phyloP scores from a whole-genome alignment of 495 filamentous ascomycete genomes.

The Friedmanniomyces simplex region DNA sequence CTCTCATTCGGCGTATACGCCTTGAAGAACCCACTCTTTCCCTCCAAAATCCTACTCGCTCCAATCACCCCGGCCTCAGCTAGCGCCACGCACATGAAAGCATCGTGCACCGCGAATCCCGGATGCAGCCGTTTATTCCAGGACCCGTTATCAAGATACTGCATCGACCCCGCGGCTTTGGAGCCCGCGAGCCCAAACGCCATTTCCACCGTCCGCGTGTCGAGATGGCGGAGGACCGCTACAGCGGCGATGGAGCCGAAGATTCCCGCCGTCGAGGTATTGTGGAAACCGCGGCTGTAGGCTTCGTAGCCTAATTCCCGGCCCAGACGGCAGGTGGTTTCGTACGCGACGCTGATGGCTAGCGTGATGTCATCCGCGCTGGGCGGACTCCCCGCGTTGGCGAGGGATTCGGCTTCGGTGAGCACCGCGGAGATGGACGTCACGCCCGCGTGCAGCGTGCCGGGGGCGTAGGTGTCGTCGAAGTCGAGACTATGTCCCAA shows the following conservation, averaged over 20 bases:
- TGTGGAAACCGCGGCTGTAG: conserved; percentile 25
- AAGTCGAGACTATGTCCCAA: conserved; percentile 22
- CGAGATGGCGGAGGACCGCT: conserved; percentile 10
- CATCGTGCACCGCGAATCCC: conserved; percentile 26
- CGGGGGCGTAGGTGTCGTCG: conserved; percentile 22
- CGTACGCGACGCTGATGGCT: conserved; percentile 23
- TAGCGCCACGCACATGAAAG: conserved; percentile 23
- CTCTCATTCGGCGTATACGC: conserved; percentile 21
- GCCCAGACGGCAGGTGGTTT: conserved; percentile 22
- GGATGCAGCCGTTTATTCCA: conserved; percentile 27
- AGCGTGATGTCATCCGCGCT: conserved; percentile 16
- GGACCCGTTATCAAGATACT: conserved; percentile 25
- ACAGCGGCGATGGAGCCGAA: conserved; percentile 24
- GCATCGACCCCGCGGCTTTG: conserved; percentile 25
- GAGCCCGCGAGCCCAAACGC: conserved; percentile 24
- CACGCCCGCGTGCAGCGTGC: conserved; percentile 22
- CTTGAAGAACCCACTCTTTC: conserved; percentile 23
- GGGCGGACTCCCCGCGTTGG: neutral
- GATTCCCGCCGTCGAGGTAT: conserved; percentile 22
- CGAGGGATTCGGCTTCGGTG: conserved; percentile 12
- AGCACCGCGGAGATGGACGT: conserved; percentile 21
- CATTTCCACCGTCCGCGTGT: conserved; percentile 9
- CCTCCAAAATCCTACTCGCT: conserved; percentile 19
- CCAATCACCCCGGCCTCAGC: conserved; percentile 23
- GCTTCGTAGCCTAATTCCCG: conserved; percentile 21